A percentile compares a stretch with the other conserved stretches of the same genome.
Evolutionary conservation across 1,284 basidiomycete genomes (phyloP).

Genomic region (Stygiomarasmius scandens): DNA sequence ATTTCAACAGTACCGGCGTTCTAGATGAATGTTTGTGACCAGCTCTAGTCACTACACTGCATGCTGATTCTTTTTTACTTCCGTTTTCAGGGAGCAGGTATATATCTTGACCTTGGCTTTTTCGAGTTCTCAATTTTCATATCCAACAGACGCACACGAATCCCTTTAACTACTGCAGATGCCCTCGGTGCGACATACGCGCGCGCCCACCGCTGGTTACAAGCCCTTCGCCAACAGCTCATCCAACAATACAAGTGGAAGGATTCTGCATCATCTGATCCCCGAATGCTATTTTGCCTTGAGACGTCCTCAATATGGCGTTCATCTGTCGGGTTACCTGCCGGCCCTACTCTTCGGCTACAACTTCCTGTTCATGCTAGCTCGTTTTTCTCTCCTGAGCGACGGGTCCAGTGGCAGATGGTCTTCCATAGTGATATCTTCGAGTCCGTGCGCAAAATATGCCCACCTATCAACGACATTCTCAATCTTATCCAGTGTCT

Average conservation of each 20-base stretch:
- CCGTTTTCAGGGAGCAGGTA: background rate
- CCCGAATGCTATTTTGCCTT: slow-evolving; percentile 74
- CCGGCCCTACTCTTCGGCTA: slow-evolving; percentile 70
- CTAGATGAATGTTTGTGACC: background rate
- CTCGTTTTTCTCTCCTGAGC: slow-evolving; percentile 81
- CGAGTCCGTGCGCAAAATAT: slow-evolving; percentile 75
- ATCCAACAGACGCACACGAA: slow-evolving; percentile 56
- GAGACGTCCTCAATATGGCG: slow-evolving; percentile 77
- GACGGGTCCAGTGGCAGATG: slow-evolving; percentile 85
- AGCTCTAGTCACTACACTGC: too few species aligned
- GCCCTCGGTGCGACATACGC: slow-evolving; percentile 78
- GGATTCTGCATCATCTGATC: slow-evolving; percentile 59
- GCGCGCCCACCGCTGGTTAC: slow-evolving; percentile 73
- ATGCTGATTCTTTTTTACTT: background rate
- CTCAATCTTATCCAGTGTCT: slow-evolving; percentile 78
- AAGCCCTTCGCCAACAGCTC: slow-evolving; percentile 60
- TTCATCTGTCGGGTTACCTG: slow-evolving; percentile 70
- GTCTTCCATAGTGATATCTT: slow-evolving; percentile 83
- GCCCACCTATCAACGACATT: slow-evolving; percentile 76
- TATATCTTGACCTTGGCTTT: background rate
- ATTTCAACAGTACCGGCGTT: background rate
- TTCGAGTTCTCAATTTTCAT: slow-evolving; percentile 1
- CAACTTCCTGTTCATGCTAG: slow-evolving; percentile 76
- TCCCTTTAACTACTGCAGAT: slow-evolving; percentile 78
- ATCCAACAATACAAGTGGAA: slow-evolving; percentile 70